Conservation (phyloP, 164 flowering plant species). For the Berberis thunbergii region DNA sequence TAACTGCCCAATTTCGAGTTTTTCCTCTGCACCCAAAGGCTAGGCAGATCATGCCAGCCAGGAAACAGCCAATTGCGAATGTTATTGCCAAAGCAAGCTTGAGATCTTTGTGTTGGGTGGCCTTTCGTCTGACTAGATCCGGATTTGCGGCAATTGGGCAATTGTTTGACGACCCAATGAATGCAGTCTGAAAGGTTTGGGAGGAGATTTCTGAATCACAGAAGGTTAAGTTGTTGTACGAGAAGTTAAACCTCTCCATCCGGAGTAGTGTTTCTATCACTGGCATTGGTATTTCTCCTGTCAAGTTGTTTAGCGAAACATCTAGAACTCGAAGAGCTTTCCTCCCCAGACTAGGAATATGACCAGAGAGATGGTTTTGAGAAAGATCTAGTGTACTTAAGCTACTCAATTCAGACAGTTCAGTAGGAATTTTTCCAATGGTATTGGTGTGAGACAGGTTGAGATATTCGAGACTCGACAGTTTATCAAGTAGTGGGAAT, state of each 20-base stretch:
- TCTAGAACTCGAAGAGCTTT: conserved; percentile 48
- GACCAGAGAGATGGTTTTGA: conserved; percentile 46
- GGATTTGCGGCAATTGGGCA: conserved; percentile 76
- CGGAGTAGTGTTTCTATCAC: conserved; percentile 32
- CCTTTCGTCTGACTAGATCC: conserved; percentile 24
- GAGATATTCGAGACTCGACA: conserved; percentile 48
- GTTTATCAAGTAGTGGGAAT: conserved; percentile 33
- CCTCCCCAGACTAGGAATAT: conserved; percentile 31
- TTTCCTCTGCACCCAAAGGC: conserved; percentile 61
- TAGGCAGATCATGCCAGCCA: conserved; percentile 44
- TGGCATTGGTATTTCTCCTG: conserved; percentile 44
- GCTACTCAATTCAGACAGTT: conserved; percentile 30
- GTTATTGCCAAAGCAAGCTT: conserved; percentile 51
- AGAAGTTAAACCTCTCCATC: conserved; percentile 64
- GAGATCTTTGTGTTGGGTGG: conserved; percentile 29
- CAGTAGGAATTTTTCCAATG: conserved; percentile 36
- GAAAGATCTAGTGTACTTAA: conserved; percentile 65
- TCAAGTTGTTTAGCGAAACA: conserved; percentile 54
- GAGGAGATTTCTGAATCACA: conserved; percentile 37
- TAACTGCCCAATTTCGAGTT: conserved; percentile 45
- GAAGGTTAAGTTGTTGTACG: conserved; percentile 59
- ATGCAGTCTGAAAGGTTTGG: conserved; percentile 30
- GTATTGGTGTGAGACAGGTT: conserved; percentile 58
- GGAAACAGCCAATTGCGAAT: conserved; percentile 39
- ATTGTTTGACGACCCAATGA: conserved; percentile 44